Conservation (phyloP, 164 flowering plant species). For the Macadamia tetraphylla region DNA sequence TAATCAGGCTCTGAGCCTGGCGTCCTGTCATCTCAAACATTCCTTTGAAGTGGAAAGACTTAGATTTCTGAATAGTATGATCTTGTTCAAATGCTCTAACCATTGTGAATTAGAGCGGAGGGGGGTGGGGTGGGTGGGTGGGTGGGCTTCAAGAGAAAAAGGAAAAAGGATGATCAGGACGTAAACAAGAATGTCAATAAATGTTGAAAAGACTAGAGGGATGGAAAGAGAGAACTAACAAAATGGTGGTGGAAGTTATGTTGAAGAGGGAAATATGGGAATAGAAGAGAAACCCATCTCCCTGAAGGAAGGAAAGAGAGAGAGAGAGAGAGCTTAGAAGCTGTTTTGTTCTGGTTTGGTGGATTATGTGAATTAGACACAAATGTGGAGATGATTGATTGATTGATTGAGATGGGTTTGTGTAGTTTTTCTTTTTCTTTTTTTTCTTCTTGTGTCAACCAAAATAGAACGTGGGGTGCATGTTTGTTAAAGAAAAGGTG, state of each 20-base stretch:
- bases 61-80: conserved; percentile 22
- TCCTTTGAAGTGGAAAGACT: conserved; percentile 21
- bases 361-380: conserved; percentile 1
- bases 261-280: not conserved
- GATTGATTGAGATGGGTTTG: not conserved
- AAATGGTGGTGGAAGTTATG: too few species aligned
- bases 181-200: not conserved
- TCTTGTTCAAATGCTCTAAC: conserved; percentile 33
- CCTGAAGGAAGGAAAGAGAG: conserved; percentile 9
- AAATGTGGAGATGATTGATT: not conserved
- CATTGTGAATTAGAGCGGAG: conserved; percentile 24
- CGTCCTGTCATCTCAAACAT: conserved; percentile 37
- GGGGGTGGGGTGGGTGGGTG: too few species aligned
- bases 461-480: conserved; percentile 38
- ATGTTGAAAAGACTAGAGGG: not conserved
- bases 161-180: not conserved
- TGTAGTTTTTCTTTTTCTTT: not conserved
- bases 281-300: conserved; percentile 9
- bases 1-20: conserved; percentile 22
- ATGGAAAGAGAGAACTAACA: not conserved
- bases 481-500: conserved; percentile 16
- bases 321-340: not conserved
- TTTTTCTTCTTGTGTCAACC: not conserved
- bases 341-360: not conserved
- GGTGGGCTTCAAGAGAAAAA: not conserved